A percentile compares a stretch with the other conserved stretches of the same genome.
phyloP scores from a whole-genome alignment of 352 stramenopile genomes.

The Pythium dissotocum region DNA sequence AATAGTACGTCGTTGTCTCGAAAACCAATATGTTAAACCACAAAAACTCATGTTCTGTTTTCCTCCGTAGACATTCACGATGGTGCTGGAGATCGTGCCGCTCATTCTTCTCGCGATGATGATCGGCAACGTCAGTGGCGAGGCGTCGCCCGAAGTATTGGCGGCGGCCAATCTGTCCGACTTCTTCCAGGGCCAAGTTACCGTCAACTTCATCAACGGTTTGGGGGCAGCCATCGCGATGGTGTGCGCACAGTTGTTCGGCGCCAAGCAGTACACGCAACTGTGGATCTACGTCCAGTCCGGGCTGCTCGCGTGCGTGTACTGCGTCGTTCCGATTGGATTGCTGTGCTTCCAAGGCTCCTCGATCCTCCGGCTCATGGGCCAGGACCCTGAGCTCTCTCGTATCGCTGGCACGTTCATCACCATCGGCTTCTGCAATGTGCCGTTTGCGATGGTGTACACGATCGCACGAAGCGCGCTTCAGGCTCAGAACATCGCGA shows the following conservation, averaged over 20 bases:
- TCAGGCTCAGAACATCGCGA: conserved; percentile 42
- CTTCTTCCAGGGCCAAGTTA: conserved; percentile 2
- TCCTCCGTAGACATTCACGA: conserved; percentile 3
- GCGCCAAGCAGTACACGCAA: conserved; percentile 33
- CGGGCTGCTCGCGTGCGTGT: conserved; percentile 29
- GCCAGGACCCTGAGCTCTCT: conserved; percentile 38
- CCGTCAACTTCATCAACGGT: conserved; percentile 23
- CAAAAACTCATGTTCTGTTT: too few relatives aligned
- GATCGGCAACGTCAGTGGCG: conserved; percentile 3
- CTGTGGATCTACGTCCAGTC: conserved; percentile 48
- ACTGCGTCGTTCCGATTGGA: conserved; percentile 17
- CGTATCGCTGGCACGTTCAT: conserved; percentile 32
- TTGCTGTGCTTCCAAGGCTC: conserved; percentile 27
- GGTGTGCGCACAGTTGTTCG: conserved; percentile 40
- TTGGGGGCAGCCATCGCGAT: conserved; percentile 37
- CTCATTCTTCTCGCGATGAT: conserved; percentile 8
- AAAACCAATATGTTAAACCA: too few relatives aligned
- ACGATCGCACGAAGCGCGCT: conserved; percentile 37
- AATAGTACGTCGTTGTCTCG: conserved; percentile 3
- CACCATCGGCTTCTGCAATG: conserved; percentile 16
- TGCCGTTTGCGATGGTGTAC: conserved; percentile 39
- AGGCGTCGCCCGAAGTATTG: background rate
- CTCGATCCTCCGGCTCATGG: conserved; percentile 31
- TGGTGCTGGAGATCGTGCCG: conserved; percentile 11
- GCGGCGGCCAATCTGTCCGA: conserved; percentile 10